These are phyloP conservation scores for Rhodamnia argentea DNA, from an alignment of 345 rosid genomes.

Conservation along the genomic window DNA sequence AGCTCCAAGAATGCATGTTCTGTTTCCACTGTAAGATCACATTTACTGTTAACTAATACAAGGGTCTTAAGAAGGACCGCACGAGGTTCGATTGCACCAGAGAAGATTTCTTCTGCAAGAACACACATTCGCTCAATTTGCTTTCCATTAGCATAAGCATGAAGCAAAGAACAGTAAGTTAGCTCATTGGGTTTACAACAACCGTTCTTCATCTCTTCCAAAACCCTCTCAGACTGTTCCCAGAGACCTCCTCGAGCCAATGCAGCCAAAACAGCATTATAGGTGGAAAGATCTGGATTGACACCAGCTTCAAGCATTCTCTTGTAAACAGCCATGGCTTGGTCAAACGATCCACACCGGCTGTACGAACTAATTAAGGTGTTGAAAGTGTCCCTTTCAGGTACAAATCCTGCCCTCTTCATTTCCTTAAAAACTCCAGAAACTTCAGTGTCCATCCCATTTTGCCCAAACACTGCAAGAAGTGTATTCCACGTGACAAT, in stretches of 20 bases:
- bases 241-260: conserved; percentile 94
- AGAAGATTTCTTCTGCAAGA: conserved; percentile 76
- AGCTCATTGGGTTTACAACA: conserved; percentile 82
- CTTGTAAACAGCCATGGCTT: conserved; percentile 74
- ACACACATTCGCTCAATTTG: conserved; percentile 66
- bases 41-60: conserved; percentile 77
- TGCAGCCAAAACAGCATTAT: conserved; percentile 88
- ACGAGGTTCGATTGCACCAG: conserved; percentile 62
- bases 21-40: conserved; percentile 64
- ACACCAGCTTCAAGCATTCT: conserved; percentile 87
- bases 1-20: conserved; percentile 76
- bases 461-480: conserved; percentile 86
- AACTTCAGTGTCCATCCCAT: conserved; percentile 81
- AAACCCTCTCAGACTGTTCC: conserved; percentile 85
- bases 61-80: conserved; percentile 79
- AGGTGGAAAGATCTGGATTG: conserved; percentile 79
- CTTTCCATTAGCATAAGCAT: conserved; percentile 86
- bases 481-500: conserved; percentile 96
- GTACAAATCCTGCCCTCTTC: conserved; percentile 94
- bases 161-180: conserved; percentile 75
- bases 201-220: conserved; percentile 71
- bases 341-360: conserved; percentile 78
- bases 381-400: conserved; percentile 91
- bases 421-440: conserved; percentile 91
- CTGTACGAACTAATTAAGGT: conserved; percentile 88